Conservation (phyloP, 1,139 yeast genomes). For the Nakaseomyces bracarensis region DNA sequence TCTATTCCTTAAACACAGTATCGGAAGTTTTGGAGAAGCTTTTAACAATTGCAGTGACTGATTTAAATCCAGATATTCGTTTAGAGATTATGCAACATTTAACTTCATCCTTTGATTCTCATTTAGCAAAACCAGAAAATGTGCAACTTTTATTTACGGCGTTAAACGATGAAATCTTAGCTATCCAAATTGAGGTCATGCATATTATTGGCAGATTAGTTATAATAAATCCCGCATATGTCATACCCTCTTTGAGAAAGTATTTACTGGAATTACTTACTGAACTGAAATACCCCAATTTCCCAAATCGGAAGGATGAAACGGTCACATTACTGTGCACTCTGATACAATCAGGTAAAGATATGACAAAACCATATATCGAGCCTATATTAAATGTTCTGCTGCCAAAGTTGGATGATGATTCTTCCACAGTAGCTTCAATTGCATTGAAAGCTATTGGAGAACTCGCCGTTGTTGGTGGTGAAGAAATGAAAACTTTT, state of each 20-base stretch:
- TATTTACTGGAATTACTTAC: slow-evolving; percentile 79
- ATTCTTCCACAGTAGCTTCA: slow-evolving; percentile 72
- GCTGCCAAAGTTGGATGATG: slow-evolving; percentile 66
- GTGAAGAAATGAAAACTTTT: slow-evolving; percentile 71
- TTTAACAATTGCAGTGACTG: slow-evolving; percentile 81
- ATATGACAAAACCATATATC: slow-evolving; percentile 79
- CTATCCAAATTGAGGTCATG: slow-evolving; percentile 73
- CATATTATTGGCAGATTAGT: slow-evolving; percentile 77
- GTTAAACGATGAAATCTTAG: slow-evolving; percentile 81
- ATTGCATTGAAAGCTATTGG: slow-evolving; percentile 84
- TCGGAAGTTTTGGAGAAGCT: slow-evolving; percentile 77
- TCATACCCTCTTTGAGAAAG: slow-evolving; percentile 85
- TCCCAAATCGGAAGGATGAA: slow-evolving; percentile 75
- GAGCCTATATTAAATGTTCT: slow-evolving; percentile 82
- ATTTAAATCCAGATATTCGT: slow-evolving; percentile 79
- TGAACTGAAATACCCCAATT: slow-evolving; percentile 73
- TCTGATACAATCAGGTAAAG: slow-evolving; percentile 69
- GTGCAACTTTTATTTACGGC: slow-evolving; percentile 81
- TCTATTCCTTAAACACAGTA: slow-evolving; percentile 75
- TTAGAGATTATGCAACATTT: slow-evolving; percentile 67
- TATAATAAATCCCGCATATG: slow-evolving; percentile 85
- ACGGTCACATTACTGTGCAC: slow-evolving; percentile 69
- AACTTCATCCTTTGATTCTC: slow-evolving; percentile 77
- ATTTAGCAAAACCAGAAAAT: slow-evolving; percentile 87
- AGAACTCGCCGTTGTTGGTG: slow-evolving; percentile 80